Conservation (phyloP, 1,284 basidiomycete species). For the Takashimella koratensis region DNA sequence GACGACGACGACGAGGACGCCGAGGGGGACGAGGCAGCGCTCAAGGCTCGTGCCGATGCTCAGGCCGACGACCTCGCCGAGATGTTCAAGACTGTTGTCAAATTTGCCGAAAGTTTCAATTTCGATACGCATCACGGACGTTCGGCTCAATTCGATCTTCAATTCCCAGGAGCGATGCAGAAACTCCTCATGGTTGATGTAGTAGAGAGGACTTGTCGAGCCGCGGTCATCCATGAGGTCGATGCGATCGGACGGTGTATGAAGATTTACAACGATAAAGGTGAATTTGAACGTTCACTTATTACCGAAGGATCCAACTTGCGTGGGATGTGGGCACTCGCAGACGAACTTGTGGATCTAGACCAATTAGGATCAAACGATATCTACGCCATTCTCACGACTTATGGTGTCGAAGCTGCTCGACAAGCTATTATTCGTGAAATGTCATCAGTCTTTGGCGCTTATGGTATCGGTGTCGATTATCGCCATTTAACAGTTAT, state of each 20-base stretch:
- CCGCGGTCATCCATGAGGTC: constrained; percentile 82
- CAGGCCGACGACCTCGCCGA: constrained; percentile 48
- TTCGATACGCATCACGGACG: constrained; percentile 62
- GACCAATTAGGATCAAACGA: constrained; percentile 90
- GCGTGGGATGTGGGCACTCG: constrained; percentile 83
- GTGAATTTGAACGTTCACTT: constrained; percentile 46
- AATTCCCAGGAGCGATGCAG: constrained; percentile 62
- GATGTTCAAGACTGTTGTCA: constrained; percentile 52
- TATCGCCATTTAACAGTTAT: constrained; percentile 93
- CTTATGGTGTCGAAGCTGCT: constrained; percentile 97
- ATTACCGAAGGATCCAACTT: constrained; percentile 81
- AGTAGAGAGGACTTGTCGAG: constrained; percentile 76
- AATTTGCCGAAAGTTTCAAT: constrained; percentile 61
- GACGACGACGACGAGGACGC: constrained; percentile 47
- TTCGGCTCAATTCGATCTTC: constrained; percentile 71
- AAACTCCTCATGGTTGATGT: constrained; percentile 90
- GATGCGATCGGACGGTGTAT: constrained; percentile 67
- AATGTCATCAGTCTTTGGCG: constrained; percentile 89
- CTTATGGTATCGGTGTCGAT: constrained; percentile 96
- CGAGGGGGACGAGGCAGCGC: constrained; percentile 51
- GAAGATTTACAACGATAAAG: constrained; percentile 50
- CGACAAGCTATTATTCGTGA: constrained; percentile 81
- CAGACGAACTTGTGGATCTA: constrained; percentile 72
- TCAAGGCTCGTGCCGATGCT: constrained; percentile 51
- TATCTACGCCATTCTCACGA: constrained; percentile 84